phyloP scores from a whole-genome alignment of 2,329 filamentous ascomycete genomes.

The Phialemoniopsis sp. region DNA sequence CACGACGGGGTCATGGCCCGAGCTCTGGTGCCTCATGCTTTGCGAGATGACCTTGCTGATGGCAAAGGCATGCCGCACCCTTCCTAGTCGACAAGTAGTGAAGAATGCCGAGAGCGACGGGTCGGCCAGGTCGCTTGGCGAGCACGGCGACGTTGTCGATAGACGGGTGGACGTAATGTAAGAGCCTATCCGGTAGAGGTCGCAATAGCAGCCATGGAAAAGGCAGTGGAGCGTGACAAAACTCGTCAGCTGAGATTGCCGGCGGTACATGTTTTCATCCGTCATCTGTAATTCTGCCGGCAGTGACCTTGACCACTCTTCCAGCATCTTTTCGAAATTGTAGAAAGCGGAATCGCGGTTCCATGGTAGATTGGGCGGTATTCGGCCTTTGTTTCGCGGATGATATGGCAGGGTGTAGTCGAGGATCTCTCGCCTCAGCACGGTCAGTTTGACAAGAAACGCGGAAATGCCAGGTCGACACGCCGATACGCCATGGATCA shows the following conservation, averaged over 20 bases:
- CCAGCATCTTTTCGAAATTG: slow-evolving; percentile 1
- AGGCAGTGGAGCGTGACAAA: slow-evolving; percentile 5
- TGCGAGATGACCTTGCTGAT: slow-evolving; percentile 1
- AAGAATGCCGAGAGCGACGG: not conserved
- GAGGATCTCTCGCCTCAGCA: slow-evolving; percentile 1
- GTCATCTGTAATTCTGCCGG: slow-evolving; percentile 3
- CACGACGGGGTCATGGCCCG: slow-evolving; percentile 2
- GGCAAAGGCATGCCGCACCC: slow-evolving; percentile 2
- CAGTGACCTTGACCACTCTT: not conserved
- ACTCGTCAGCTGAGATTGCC: slow-evolving; percentile 2
- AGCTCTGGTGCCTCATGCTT: slow-evolving; percentile 1
- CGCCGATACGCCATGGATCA: too few relatives aligned
- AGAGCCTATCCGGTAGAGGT: slow-evolving; percentile 3
- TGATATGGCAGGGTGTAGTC: slow-evolving; percentile 5
- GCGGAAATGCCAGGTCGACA: slow-evolving; percentile 1
- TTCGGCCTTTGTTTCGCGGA: slow-evolving; percentile 1
- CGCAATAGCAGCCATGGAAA: slow-evolving; percentile 5
- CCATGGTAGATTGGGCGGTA: not conserved
- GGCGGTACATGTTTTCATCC: slow-evolving; percentile 1
- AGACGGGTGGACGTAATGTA: slow-evolving; percentile 1
- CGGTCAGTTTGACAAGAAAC: slow-evolving; percentile 1
- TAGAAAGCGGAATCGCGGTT: not conserved
- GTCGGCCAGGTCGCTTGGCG: not conserved
- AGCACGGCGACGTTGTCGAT: not conserved
- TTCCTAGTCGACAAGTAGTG: not conserved